Evolutionary conservation across 805 yeast genomes (phyloP).

Genomic region (Cyberlindnera americana): DNA sequence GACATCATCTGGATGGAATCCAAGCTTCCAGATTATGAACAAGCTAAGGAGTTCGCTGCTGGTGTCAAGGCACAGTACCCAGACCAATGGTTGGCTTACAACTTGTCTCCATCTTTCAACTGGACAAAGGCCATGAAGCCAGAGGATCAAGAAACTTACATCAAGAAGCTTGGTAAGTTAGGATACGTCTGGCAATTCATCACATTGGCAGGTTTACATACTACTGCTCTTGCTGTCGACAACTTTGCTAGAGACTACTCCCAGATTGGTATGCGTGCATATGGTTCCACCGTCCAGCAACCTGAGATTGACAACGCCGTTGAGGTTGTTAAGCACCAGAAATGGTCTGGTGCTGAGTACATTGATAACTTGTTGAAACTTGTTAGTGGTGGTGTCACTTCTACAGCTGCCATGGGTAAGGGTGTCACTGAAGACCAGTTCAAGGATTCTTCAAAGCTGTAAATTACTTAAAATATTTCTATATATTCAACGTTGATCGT

Average conservation of each 20-base stretch:
- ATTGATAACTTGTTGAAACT: constrained; percentile 85
- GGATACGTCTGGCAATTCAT: constrained; percentile 98
- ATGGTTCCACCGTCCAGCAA: constrained; percentile 82
- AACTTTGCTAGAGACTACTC: constrained; percentile 77
- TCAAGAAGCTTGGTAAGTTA: constrained; percentile 75
- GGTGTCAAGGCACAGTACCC: constrained; percentile 84
- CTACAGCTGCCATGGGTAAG: constrained; percentile 97
- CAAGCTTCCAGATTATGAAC: constrained; percentile 87
- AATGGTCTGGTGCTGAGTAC: constrained; percentile 98
- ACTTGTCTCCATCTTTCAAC: constrained; percentile 95
- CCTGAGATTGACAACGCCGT: constrained; percentile 86
- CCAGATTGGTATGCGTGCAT: constrained; percentile 90
- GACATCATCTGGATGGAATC: constrained; percentile 99
- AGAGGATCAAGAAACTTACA: constrained; percentile 86
- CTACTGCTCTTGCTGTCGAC: constrained; percentile 89
- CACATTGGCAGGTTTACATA: constrained; percentile 94
- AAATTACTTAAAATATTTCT: neutral
- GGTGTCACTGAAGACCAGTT: constrained; percentile 98
- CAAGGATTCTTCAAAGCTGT: constrained; percentile 35
- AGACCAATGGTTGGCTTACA: constrained; percentile 93
- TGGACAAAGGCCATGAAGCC: constrained; percentile 93
- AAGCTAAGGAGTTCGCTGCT: constrained; percentile 91
- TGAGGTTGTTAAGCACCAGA: constrained; percentile 96
- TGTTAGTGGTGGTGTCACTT: constrained; percentile 90
- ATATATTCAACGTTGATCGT: constrained; percentile 7